Evolutionary conservation across 2,329 filamentous ascomycete genomes (phyloP), one percentile per base, ranked within the genome.

Genomic region (Cylindrodendrum hubeiense): DNA sequence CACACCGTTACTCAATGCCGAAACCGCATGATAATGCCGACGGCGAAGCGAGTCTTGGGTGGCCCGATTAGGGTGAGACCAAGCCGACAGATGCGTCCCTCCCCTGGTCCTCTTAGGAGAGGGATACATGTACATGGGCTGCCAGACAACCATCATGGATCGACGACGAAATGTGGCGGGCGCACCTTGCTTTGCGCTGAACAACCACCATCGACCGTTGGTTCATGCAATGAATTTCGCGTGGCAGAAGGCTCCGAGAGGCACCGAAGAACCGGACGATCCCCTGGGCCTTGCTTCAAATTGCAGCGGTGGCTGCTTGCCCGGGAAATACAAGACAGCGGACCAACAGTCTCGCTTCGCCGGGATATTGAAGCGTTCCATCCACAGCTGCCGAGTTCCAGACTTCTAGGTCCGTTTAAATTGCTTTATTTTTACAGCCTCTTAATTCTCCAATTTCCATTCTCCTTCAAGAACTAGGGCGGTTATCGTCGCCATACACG

Each of bases 21-120:
- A 60, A 46, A 52, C 39, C 50, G 52, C 30, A 55, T 34, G 46
- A 51, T 30, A 39, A 30, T 56, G 26, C 46, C 60, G 41, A 17
- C 47, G 33, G 49, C 28, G 47, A 58, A 34, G 54, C 53, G 41
- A 58, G 54, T 12, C 19, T 21, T 39, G 9, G 28, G 28, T 52
- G 52, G 52, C 39, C 30, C 28, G 28, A 33, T 51, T 15, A 17
- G 10, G 15, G n/a, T 6, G n/a, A 55, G 33, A 12, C 3, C 33
- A 24, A 22, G 21, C 49, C 49, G 28, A 51, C 28, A 22, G 13
- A 3, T 19, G 33, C 15, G 34, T 51, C 22, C 26, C 28, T 17
- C 15, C 34, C 19, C 21, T 26, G 15, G 19, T 39, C 19, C 50
- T 30, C 19, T 5, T 52, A 19, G 13, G 33, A n/a, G 19, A 12